Evolutionary conservation across 495 filamentous ascomycete genomes (phyloP).

Genomic region (Penicillium psychrofluorescens): DNA sequence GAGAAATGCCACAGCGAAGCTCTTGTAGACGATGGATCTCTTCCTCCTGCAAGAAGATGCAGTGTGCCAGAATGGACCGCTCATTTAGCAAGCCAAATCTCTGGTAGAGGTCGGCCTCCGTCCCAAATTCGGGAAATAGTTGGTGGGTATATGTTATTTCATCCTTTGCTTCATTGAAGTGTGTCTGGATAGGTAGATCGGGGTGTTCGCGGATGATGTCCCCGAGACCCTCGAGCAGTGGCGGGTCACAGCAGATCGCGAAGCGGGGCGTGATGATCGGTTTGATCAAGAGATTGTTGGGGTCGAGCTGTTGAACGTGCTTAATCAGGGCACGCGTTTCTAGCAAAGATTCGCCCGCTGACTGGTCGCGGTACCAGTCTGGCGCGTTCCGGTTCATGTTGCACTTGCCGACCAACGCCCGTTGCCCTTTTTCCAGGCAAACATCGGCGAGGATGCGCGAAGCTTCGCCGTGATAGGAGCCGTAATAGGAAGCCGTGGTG

Average conservation of each 20-base stretch:
- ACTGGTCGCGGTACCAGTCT: constrained; percentile 49
- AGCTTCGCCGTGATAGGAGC: constrained; percentile 49
- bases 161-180: constrained; percentile 54
- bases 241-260: constrained; percentile 49
- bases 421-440: constrained; percentile 49
- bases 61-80: constrained; percentile 58
- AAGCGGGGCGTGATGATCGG: constrained; percentile 59
- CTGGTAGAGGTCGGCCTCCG: constrained; percentile 50
- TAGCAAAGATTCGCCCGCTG: constrained; percentile 36
- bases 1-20: constrained; percentile 50
- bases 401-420: constrained; percentile 59
- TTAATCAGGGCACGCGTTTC: constrained; percentile 48
- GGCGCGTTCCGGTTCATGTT: constrained; percentile 59
- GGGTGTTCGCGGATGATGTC: constrained; percentile 39
- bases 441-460: constrained; percentile 53
- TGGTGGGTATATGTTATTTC: constrained; percentile 45
- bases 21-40: constrained; percentile 42
- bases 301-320: constrained; percentile 26
- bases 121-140: constrained; percentile 45
- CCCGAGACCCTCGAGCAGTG: constrained; percentile 46
- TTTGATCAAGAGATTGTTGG: constrained; percentile 31
- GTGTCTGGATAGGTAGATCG: constrained; percentile 54
- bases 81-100: constrained; percentile 44
- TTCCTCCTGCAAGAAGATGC: constrained; percentile 48
- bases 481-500: constrained; percentile 62